These are phyloP conservation scores for Plasmodium sp. DNA, from an alignment of 169 alveolate species.

Conservation along the genomic window DNA sequence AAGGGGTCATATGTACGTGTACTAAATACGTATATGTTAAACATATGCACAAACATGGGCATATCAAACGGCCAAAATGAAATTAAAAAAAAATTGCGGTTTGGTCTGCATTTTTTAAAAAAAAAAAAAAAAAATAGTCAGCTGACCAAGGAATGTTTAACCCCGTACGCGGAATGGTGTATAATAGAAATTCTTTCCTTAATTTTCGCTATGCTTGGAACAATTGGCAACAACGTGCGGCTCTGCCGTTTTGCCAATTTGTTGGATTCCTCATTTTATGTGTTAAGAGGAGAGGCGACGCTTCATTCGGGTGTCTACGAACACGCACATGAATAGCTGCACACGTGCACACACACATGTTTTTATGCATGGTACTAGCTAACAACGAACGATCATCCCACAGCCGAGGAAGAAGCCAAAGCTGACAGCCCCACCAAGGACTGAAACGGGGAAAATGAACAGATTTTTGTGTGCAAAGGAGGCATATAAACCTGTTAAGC, in stretches of 20 bases:
- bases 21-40: not conserved
- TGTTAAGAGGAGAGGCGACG: not conserved
- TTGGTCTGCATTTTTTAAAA: not conserved
- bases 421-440: conserved; percentile 90
- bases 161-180: not conserved
- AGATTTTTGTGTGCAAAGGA: conserved; percentile 86
- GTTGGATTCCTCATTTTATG: not conserved
- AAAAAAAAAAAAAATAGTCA: not conserved
- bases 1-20: not conserved
- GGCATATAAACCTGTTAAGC: conserved; percentile 90
- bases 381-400: conserved; percentile 91
- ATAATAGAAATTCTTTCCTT: not conserved
- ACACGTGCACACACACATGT: not conserved
- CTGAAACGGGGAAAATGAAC: conserved; percentile 88
- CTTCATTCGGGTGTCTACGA: not conserved
- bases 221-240: not conserved
- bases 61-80: not conserved
- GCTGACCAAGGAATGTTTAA: not conserved
- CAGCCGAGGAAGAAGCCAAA: conserved; percentile 92
- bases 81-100: not conserved
- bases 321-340: not conserved
- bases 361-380: not conserved
- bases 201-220: not conserved
- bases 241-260: not conserved
- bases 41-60: not conserved